Conservation (phyloP, 2,329 filamentous ascomycete species). For the Ascomycota sp. region DNA sequence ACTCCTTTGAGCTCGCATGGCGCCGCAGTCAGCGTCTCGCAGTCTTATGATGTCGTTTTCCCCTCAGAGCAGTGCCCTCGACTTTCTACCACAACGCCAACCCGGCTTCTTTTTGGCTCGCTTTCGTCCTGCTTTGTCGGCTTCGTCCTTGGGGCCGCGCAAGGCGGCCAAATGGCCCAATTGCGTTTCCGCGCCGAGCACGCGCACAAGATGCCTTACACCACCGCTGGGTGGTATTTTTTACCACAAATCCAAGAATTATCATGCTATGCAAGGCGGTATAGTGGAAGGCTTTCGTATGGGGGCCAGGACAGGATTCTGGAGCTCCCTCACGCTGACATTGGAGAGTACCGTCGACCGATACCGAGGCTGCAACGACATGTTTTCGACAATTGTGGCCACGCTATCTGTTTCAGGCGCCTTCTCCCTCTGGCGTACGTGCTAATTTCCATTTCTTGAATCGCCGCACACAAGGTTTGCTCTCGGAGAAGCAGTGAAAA, state of each 20-base stretch:
- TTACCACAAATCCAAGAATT: slow-evolving; percentile 98
- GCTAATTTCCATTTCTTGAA: background rate
- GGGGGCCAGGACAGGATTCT: slow-evolving; percentile 47
- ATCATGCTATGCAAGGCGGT: slow-evolving; percentile 60
- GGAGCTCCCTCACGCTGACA: slow-evolving; percentile 57
- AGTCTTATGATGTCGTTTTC: background rate
- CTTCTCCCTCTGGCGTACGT: slow-evolving; percentile 72
- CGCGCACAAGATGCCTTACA: slow-evolving; percentile 73
- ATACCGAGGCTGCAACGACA: slow-evolving; percentile 48
- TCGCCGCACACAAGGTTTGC: background rate
- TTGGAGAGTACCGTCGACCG: slow-evolving; percentile 61
- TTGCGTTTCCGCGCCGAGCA: slow-evolving; percentile 89
- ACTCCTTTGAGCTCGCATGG: background rate
- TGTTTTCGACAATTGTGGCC: slow-evolving; percentile 62
- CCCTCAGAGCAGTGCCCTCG: slow-evolving; percentile 18
- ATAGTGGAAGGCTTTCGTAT: slow-evolving; percentile 60
- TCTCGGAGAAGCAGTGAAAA: background rate
- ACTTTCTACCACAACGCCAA: slow-evolving; percentile 40
- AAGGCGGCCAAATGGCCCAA: slow-evolving; percentile 54
- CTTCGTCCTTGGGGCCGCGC: slow-evolving; percentile 46
- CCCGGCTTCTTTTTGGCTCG: slow-evolving; percentile 46
- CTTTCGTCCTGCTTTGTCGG: slow-evolving; percentile 46
- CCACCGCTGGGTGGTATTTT: slow-evolving; percentile 80
- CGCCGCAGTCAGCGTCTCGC: background rate
- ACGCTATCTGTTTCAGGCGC: slow-evolving; percentile 67